Evolutionary conservation across 129 eudicot species (phyloP).

Genomic region (Daucus carota): DNA sequence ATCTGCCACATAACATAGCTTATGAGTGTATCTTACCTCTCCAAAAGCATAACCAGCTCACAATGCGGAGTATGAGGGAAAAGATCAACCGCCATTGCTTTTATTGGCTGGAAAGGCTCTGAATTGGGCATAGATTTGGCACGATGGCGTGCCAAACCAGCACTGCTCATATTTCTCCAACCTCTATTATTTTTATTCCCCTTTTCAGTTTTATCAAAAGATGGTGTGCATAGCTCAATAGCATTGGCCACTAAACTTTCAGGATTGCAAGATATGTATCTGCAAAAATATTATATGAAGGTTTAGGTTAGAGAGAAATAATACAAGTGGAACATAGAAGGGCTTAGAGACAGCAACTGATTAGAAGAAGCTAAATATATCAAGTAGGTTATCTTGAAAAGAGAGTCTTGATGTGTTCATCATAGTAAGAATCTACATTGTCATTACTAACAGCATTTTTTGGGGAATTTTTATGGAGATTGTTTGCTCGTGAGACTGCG

Average conservation of each 20-base stretch:
- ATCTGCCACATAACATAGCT: not conserved
- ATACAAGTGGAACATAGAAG: not conserved
- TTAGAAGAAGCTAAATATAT: not conserved
- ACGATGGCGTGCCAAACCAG: constrained; percentile 84
- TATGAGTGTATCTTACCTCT: not conserved
- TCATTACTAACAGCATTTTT: not conserved
- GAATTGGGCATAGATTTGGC: constrained; percentile 86
- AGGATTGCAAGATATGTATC: constrained; percentile 94
- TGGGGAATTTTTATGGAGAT: not conserved
- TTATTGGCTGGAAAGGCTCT: constrained; percentile 78
- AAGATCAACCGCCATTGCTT: constrained; percentile 92
- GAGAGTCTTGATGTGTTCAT: not conserved
- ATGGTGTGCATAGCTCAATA: constrained; percentile 94
- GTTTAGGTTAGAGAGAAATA: constrained; percentile 9
- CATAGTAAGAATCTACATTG: not conserved
- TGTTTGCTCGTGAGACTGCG: not conserved
- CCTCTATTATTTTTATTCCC: constrained; percentile 61
- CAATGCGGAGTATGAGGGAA: constrained; percentile 93
- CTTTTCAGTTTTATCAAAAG: constrained; percentile 48
- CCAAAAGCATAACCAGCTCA: constrained; percentile 64
- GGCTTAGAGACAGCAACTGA: not conserved
- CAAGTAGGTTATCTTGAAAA: not conserved
- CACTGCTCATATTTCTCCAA: constrained; percentile 82
- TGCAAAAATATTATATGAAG: constrained; percentile 21
- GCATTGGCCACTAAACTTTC: constrained; percentile 96